These are phyloP conservation scores for Cercis canadensis DNA, from an alignment of 306 rosid genomes.

Conservation along the genomic window DNA sequence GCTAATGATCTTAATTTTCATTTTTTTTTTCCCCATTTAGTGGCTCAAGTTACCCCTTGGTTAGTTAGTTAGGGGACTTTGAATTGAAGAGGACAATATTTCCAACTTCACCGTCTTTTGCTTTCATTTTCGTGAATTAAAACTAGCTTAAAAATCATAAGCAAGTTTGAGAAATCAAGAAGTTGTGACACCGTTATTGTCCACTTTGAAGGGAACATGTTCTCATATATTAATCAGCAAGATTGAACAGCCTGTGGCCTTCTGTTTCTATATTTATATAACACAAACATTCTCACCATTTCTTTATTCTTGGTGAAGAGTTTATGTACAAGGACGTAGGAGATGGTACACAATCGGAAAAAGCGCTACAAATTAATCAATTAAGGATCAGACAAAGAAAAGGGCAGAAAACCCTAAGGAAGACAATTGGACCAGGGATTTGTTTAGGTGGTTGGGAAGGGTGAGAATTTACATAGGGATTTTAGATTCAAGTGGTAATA, in stretches of 20 bases:
- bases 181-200: conserved; percentile 2
- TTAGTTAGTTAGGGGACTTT: too few species aligned
- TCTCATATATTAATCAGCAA: neutral
- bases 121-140: neutral
- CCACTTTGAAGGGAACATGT: conserved; percentile 32
- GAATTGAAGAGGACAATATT: too few species aligned
- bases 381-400: neutral
- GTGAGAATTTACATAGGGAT: too few species aligned
- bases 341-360: neutral
- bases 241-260: neutral
- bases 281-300: neutral
- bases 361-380: neutral
- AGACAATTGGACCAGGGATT: too few species aligned
- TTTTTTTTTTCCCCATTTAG: too few species aligned
- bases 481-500: too few species aligned
- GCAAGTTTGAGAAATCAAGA: conserved; percentile 16
- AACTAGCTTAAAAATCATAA: neutral
- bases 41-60: neutral
- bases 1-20: too few species aligned
- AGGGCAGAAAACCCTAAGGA: neutral
- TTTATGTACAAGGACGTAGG: neutral
- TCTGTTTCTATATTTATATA: conserved; percentile 1
- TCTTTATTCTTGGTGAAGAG: conserved; percentile 3
- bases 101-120: too few species aligned
- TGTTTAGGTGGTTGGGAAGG: too few species aligned